Conservation (phyloP, 2,329 filamentous ascomycete species). For the Paecilomyces variotii region DNA sequence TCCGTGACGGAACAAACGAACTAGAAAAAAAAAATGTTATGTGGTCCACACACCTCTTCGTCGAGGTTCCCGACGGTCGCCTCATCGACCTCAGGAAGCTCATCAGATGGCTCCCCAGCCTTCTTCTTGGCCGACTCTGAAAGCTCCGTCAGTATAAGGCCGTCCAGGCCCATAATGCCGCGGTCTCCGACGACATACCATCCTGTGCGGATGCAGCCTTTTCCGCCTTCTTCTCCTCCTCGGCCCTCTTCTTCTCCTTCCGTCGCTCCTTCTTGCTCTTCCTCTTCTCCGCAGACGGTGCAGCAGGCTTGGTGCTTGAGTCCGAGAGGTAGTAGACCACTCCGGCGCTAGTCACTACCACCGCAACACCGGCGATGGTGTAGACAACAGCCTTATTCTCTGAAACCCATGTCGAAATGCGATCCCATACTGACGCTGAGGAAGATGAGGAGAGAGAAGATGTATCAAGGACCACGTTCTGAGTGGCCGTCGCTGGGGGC, state of each 20-base stretch:
- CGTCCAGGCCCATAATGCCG: constrained; percentile 28
- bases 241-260: constrained; percentile 68
- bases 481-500: constrained; percentile 26
- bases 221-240: constrained; percentile 42
- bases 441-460: constrained; percentile 35
- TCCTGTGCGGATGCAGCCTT: constrained; percentile 38
- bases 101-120: constrained; percentile 49
- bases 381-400: constrained; percentile 96
- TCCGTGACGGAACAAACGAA: background rate
- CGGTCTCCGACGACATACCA: constrained; percentile 28
- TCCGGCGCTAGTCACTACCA: constrained; percentile 84
- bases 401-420: constrained; percentile 81
- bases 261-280: constrained; percentile 87
- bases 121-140: constrained; percentile 36
- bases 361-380: constrained; percentile 87
- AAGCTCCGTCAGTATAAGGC: constrained; percentile 8
- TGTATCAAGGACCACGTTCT: constrained; percentile 33
- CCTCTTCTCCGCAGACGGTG: constrained; percentile 45
- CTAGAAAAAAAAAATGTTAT: background rate
- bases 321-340: constrained; percentile 81
- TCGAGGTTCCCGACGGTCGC: constrained; percentile 39
- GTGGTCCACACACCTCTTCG: constrained; percentile 33
- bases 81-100: constrained; percentile 58
- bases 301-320: constrained; percentile 32
- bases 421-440: constrained; percentile 74